Conservation (phyloP, 2,329 filamentous ascomycete genomes). For the Diaporthe ilicicola region DNA sequence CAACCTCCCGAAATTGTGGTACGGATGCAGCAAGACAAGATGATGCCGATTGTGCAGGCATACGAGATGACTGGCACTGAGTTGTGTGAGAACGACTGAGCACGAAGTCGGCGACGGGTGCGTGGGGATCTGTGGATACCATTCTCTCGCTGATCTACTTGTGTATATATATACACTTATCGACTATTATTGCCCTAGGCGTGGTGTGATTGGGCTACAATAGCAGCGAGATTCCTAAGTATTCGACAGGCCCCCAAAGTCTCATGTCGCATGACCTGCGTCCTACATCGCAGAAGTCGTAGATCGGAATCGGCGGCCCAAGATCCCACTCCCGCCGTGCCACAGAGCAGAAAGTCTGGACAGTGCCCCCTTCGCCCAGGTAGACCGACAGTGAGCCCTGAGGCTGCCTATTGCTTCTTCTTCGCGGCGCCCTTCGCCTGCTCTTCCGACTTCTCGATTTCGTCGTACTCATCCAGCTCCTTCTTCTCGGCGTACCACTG, state of each 20-base stretch:
- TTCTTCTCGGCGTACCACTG: conserved; percentile 99
- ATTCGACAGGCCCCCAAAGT: neutral
- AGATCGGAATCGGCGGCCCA: neutral
- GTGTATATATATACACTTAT: neutral
- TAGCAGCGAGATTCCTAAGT: neutral
- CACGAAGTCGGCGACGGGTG: neutral
- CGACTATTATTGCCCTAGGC: neutral
- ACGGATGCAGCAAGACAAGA: too few species aligned
- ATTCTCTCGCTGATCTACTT: neutral
- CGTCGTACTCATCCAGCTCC: conserved; percentile 80
- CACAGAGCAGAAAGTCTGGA: neutral
- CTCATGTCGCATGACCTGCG: neutral
- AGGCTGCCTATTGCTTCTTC: conserved; percentile 36
- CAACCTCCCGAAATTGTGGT: too few species aligned
- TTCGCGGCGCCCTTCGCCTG: conserved; percentile 31
- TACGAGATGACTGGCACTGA: neutral
- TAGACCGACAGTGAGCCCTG: neutral
- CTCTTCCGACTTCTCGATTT: conserved; percentile 62
- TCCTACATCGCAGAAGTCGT: neutral
- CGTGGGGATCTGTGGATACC: neutral
- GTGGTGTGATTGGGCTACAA: neutral
- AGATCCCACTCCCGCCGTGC: neutral
- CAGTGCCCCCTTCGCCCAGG: too few species aligned
- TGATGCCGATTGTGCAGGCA: too few species aligned
- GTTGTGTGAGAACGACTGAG: neutral